These are phyloP conservation scores for Coniella vitis DNA, from an alignment of 2,329 filamentous ascomycete species.

Conservation along the genomic window DNA sequence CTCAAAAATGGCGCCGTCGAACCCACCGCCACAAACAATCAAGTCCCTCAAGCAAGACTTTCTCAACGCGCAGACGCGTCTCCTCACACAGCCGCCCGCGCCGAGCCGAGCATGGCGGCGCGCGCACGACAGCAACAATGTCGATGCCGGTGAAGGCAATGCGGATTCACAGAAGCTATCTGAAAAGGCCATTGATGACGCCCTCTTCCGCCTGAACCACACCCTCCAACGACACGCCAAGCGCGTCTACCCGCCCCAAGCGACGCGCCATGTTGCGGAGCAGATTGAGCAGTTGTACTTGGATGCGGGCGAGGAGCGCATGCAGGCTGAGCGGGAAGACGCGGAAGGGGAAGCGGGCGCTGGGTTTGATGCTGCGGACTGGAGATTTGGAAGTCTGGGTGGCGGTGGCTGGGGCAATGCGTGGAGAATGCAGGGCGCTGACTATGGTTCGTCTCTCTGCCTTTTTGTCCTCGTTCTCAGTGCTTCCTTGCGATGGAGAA, in stretches of 20 bases:
- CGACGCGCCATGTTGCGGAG: slow-evolving; percentile 64
- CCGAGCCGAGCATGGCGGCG: slow-evolving; percentile 48
- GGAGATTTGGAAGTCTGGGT: too few relatives aligned
- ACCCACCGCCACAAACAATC: slow-evolving; percentile 41
- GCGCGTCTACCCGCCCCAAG: slow-evolving; percentile 60
- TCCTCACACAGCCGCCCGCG: slow-evolving; percentile 52
- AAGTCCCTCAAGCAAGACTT: slow-evolving; percentile 59
- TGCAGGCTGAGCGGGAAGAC: slow-evolving; percentile 31
- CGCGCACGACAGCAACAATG: slow-evolving; percentile 35
- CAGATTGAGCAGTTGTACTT: slow-evolving; percentile 64
- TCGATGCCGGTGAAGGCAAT: slow-evolving; percentile 20
- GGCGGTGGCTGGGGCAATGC: too few relatives aligned
- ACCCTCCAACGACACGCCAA: slow-evolving; percentile 57
- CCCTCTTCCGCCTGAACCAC: slow-evolving; percentile 52
- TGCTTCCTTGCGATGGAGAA: not conserved
- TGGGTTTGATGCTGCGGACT: slow-evolving; percentile 17
- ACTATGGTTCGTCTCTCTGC: slow-evolving; percentile 35
- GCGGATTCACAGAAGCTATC: slow-evolving; percentile 26
- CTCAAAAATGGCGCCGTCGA: slow-evolving; percentile 25
- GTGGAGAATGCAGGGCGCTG: slow-evolving; percentile 33
- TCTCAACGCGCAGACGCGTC: slow-evolving; percentile 53
- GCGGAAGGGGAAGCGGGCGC: not conserved
- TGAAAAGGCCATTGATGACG: slow-evolving; percentile 48
- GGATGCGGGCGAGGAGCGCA: slow-evolving; percentile 30
- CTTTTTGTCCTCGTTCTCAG: slow-evolving; percentile 17